Evolutionary conservation across 2,329 filamentous ascomycete genomes (phyloP), one percentile per base, ranked within the genome.

Genomic region (Boeremia lycopersici): DNA sequence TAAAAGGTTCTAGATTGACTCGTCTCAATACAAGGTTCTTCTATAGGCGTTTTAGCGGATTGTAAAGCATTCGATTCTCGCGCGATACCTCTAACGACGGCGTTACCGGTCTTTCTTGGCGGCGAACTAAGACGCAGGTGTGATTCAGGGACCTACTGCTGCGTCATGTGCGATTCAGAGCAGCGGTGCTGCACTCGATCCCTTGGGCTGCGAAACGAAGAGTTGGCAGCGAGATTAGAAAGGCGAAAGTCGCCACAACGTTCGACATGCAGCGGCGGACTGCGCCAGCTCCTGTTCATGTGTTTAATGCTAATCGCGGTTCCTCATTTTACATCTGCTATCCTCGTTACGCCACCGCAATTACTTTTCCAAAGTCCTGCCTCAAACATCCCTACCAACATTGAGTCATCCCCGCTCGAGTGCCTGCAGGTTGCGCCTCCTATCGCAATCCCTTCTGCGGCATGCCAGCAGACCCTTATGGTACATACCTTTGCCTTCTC

Each of bases 381-480:
- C 31, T 54, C 70, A 53, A 57, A 41, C 48, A 63, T 48, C 44
- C 59, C 61, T 65, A 60, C 64, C 35, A 57, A 62, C 19, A 68
- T 69, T 59, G 55, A 63, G 26, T 64, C 65, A 13, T 61, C 70
- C 17, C 63, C 79, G 25, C 76, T 89, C 47, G 80, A 88, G 62
- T 88, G 86, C 65, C 87, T 91, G 63, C 84, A 91, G 74, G 84
- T 91, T 13, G 83, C 86, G 46, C 84, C 85, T 61, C 89, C 89
- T 1, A 82, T 91, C 2, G 73, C 85, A 50, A 82, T 79, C 17
- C 81, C 82, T 0, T 56, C 61, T 44, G 60, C 62, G 31, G 69
- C 75, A 43, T 86, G 83, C 68, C 76, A 82, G 38, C 69, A 85
- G 34, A 74, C 83, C n/a, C 74, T 93, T 50, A 89, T 92, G 84